phyloP scores from a whole-genome alignment of 805 yeast genomes.

The Saturnispora saitoi region DNA sequence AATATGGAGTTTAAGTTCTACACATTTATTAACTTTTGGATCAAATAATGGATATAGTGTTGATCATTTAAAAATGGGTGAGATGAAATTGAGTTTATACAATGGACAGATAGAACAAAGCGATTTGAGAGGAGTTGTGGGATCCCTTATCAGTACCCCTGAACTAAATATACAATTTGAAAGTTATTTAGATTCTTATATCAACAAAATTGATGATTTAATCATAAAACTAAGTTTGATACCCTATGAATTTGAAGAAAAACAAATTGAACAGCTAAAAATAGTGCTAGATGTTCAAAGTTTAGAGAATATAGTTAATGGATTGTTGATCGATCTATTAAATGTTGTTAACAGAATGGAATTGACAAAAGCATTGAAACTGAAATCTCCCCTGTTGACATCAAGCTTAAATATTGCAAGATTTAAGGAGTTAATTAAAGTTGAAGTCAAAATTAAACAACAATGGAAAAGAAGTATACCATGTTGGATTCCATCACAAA shows the following conservation, averaged over 20 bases:
- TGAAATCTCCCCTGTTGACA: neutral
- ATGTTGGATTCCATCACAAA: neutral
- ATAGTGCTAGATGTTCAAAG: neutral
- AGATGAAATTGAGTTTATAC: constrained; percentile 2
- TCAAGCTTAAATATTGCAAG: neutral
- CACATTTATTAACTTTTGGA: neutral
- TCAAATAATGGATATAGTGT: neutral
- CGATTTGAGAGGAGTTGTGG: neutral
- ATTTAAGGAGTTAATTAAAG: neutral
- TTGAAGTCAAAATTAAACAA: neutral
- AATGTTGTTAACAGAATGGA: neutral
- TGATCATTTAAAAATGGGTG: constrained; percentile 5
- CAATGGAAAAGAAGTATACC: neutral
- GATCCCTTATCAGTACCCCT: neutral
- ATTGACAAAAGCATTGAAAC: neutral
- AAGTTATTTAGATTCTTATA: neutral
- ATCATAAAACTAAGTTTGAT: neutral
- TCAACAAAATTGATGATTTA: neutral
- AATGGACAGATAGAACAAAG: neutral
- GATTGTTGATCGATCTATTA: neutral
- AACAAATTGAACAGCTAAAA: neutral
- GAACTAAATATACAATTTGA: neutral
- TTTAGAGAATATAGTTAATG: neutral
- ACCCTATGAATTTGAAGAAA: neutral
- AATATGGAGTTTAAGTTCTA: constrained; percentile 1